Evolutionary conservation across 2,329 filamentous ascomycete genomes (phyloP), one percentile per base, ranked within the genome.

Genomic region (Stachybotrys echinatus): DNA sequence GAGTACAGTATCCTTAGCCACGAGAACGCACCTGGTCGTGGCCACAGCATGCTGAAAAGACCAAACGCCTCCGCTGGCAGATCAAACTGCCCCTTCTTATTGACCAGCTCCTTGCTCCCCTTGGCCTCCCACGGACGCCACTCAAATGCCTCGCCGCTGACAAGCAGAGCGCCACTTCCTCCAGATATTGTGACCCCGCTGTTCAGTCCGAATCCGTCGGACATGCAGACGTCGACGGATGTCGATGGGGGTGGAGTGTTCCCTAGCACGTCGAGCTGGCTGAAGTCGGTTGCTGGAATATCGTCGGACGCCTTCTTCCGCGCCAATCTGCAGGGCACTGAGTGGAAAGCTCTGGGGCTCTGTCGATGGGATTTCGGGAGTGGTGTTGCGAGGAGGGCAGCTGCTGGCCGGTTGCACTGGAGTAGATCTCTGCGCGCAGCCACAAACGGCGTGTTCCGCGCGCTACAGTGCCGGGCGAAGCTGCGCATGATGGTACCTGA

Each of bases 201-300:
- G 69, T 94, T 88, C 43, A 99, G 75, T 55, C 87, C 83, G 67
- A 99, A 99, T 2, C 94, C 94, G 60, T 92, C 85, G 52, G 79
- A 73, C 52, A 88, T 82, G 70, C 89, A 95, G 6, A 87, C 84
- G 59, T 96, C 91, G 43, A 99, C 83, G 2, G 84, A 84, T 0
- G 90, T 96, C 0, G 90, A 84, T 0, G 92, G 94, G 4, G 81
- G 75, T 0, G 90, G 87, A 1, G 84, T 83, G 56, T 83, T 84
- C 39, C 82, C 85, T 5, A 97, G 77, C 6, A 99, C 85, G 65
- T 99, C 85, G 55, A 97, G 77, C 14, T 80, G 77, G 40, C 71
- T 74, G 58, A 97, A 90, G 69, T 94, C 86, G 3, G 77, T 77
- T 12, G 68, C 65, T 3, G 70, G 68, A 6, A 68, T 61, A 14